These are phyloP conservation scores for Acer saccharum DNA, from an alignment of 345 rosid genomes.

Conservation along the genomic window DNA sequence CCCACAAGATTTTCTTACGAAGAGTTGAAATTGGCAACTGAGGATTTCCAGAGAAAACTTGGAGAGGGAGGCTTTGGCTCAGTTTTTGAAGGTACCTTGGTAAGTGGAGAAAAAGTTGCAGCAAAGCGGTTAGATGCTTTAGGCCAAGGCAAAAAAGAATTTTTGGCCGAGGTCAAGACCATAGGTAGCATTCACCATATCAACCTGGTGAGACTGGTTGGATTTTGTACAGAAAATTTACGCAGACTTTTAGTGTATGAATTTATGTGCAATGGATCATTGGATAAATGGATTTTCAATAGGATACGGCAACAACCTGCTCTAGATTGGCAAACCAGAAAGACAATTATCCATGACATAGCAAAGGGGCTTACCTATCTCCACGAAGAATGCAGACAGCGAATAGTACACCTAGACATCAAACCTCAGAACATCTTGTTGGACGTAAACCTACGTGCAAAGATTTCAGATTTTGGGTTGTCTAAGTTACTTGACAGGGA, in stretches of 20 bases:
- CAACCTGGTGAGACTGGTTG: neutral
- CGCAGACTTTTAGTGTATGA: neutral
- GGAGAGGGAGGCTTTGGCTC: neutral
- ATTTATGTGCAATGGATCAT: neutral
- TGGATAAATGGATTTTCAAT: neutral
- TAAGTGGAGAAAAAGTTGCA: too few relatives aligned
- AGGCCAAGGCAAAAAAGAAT: neutral
- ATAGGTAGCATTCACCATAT: neutral
- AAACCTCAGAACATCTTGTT: neutral
- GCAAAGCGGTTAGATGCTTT: too few relatives aligned
- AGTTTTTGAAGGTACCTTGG: neutral
- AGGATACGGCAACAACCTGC: neutral
- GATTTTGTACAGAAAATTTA: neutral
- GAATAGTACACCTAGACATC: neutral
- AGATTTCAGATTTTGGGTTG: neutral
- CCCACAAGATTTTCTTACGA: neutral
- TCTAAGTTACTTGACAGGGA: neutral
- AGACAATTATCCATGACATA: neutral
- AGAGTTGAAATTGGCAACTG: neutral
- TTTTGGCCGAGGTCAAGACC: neutral
- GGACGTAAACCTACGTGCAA: neutral
- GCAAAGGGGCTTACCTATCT: neutral
- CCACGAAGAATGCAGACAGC: neutral
- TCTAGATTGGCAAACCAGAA: neutral
- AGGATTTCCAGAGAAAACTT: neutral